Evolutionary conservation across 139 green algal genomes (phyloP), one percentile per base, ranked within the genome.

Genomic region (Nannochloris sp.): DNA sequence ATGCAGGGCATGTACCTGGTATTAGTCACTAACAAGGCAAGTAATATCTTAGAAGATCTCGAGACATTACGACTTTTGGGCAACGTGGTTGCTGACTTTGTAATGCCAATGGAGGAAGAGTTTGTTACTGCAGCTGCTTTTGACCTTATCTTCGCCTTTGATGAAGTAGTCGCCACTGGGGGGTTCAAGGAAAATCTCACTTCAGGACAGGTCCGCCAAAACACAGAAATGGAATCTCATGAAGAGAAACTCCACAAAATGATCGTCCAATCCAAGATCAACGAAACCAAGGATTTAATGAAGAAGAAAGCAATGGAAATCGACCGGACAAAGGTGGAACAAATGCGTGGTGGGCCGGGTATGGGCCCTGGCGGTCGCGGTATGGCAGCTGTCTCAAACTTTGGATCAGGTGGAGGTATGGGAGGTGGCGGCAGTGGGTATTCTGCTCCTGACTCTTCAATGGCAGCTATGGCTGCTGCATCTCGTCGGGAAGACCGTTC

Each of bases 191-290:
- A 81, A 23, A 83, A 79, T 33, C 74, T 83, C 29, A 84, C 74
- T 1, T 54, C 71, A 38, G 35, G 48, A 13, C 85, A 89, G 70
- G 88, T 98, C 57, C 89, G 89, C 75, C 87, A 96, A 72, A 97
- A 96, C 75, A 95, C 84, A 29, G 92, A 97, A 73, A 99, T 99
- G 95, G 93, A 98, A 71, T 89, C 71, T 30, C 88, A 96, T 51
- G 95, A 97, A 74, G 95, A 99, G 89, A 97, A 97, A 84, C 84
- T 98, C 70, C 92, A 99, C 83, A 97, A 98, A 78, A 93, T 96
- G 84, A 97, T 98, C 72, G 97, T 98, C 57, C 83, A 96, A 75
- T 79, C 55, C 71, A 95, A 93, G 79, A 85, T 92, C 37, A 80
- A 86, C 27, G 87, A 93, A 44, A 92, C 87, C 31, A 88, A 87